A percentile compares a stretch with the other conserved stretches of the same genome.
These are phyloP conservation scores for Primulina huaijiensis DNA, from an alignment of 257 asterid genomes.

Conservation along the genomic window DNA sequence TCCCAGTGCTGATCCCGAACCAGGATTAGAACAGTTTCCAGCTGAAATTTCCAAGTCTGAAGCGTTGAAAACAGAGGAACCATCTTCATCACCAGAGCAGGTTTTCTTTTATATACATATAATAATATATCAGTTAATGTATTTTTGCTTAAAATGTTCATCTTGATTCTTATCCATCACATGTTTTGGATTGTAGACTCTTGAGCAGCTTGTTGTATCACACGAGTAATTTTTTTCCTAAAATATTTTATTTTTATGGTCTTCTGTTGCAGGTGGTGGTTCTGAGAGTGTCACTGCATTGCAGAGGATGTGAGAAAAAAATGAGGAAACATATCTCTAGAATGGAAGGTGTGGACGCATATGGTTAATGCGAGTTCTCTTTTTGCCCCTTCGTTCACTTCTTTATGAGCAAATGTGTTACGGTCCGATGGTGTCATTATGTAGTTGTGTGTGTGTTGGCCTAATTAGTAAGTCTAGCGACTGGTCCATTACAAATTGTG, in stretches of 20 bases:
- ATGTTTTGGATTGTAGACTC: background rate
- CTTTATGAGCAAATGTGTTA: background rate
- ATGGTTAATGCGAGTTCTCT: background rate
- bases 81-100: conserved; percentile 40
- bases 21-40: conserved; percentile 21
- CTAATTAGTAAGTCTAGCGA: background rate
- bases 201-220: background rate
- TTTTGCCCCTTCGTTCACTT: background rate
- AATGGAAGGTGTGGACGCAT: conserved; percentile 61
- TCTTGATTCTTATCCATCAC: background rate
- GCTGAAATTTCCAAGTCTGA: conserved; percentile 22
- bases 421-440: background rate
- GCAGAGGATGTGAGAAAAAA: conserved; percentile 87
- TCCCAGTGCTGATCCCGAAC: conserved; percentile 36
- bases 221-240: too few species aligned
- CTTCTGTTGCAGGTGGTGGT: conserved; percentile 62
- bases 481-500: background rate
- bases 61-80: conserved; percentile 26
- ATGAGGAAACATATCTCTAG: conserved; percentile 79
- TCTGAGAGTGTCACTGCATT: conserved; percentile 76
- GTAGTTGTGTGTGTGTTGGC: background rate
- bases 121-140: background rate
- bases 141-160: background rate
- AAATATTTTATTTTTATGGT: background rate
- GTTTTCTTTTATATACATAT: conserved; percentile 23